Base-by-base conservation (phyloP, 495 filamentous ascomycete species). In the Penicillium crystallinum region DNA sequence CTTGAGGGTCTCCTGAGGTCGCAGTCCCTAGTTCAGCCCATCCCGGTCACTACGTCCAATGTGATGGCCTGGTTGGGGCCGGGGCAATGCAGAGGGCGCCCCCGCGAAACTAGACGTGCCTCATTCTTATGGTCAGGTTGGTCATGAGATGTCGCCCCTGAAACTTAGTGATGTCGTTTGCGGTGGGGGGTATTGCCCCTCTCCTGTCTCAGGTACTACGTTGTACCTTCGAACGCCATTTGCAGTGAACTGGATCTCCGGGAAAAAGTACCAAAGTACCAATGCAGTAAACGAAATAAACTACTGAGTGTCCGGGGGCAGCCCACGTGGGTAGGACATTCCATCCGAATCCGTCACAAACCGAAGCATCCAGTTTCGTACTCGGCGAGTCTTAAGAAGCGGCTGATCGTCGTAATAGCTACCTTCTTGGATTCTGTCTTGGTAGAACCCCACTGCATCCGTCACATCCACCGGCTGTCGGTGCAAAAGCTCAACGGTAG, bases 291-390 rank as follows among this genome's bases (percentile, higher is more conserved):
- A n/a, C n/a, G n/a, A 34, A 34, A 1, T 34, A 2, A 34, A 34
- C 63, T 62, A 74, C 53, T 75, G 77, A 22, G 77, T 78, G 65
- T 80, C 77, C 41, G 75, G 77, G 40, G 77, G 77, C 58, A 80
- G 55, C 38, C 69, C 63, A 70, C 65, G 58, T 63, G 56, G 55
- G 43, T 55, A 11, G 52, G 56, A 53, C 60, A 62, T 64, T 56
- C 61, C 59, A 71, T 55, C 71, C 57, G 52, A 45, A 56, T 71
- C 70, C 56, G 66, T 65, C 49, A 93, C 85, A 71, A 91, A 93
- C 40, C 74, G 72, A 46, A 82, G 65, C 39, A 88, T 80, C 91
- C 90, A 96, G 49, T 86, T 79, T 48, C 77, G 76, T 41, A 95
- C 89, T 48, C 72, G 77, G 59, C 74, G 71, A 33, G 84, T 78